Evolutionary conservation across 352 stramenopile species (phyloP).

Genomic region (Pythium dissimile): DNA sequence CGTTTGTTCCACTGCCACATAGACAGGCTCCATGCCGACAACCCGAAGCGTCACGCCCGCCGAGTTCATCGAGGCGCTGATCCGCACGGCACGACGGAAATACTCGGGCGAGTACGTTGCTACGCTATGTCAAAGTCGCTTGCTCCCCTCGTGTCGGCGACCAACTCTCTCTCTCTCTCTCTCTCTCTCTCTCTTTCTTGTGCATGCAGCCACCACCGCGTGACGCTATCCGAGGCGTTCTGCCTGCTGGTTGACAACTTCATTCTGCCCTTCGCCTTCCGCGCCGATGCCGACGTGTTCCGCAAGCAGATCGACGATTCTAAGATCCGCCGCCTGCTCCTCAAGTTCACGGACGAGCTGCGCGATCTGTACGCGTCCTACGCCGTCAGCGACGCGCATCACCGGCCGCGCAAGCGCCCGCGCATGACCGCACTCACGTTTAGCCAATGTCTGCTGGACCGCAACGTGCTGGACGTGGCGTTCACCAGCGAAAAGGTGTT

Average conservation of each 20-base stretch:
- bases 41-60: slow-evolving; percentile 44
- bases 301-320: slow-evolving; percentile 66
- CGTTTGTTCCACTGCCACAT: background rate
- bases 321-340: slow-evolving; percentile 52
- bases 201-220: slow-evolving; percentile 53
- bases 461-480: slow-evolving; percentile 51
- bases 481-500: slow-evolving; percentile 62
- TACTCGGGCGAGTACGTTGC: slow-evolving; percentile 55
- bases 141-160: background rate
- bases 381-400: slow-evolving; percentile 34
- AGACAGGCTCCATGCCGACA: slow-evolving; percentile 27
- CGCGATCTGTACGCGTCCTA: slow-evolving; percentile 56
- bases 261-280: slow-evolving; percentile 70
- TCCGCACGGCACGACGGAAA: slow-evolving; percentile 58
- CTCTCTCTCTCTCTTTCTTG: background rate
- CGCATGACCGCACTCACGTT: slow-evolving; percentile 63
- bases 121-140: too few relatives aligned
- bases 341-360: slow-evolving; percentile 63
- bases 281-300: slow-evolving; percentile 69
- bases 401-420: slow-evolving; percentile 21
- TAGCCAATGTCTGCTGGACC: slow-evolving; percentile 57
- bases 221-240: slow-evolving; percentile 72
- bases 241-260: slow-evolving; percentile 75
- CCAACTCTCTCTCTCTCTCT: background rate
- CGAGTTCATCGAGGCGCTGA: slow-evolving; percentile 66